Percentiles rank a stretch among this genome's conserved stretches.
Evolutionary conservation across 345 rosid species (phyloP).

Genomic region (Gossypium ekmanianum): DNA sequence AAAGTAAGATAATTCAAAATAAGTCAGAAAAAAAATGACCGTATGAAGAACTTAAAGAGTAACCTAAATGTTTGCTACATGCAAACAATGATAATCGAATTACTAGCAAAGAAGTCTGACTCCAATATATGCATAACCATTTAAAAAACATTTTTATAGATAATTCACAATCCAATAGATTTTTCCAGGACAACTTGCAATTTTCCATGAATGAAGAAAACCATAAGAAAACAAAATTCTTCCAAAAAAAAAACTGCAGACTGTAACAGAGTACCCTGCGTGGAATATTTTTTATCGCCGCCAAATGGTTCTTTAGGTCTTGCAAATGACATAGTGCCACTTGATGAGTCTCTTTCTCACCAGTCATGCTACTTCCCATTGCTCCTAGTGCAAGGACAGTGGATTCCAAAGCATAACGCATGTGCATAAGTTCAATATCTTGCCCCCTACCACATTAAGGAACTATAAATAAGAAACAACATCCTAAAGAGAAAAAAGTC

Average conservation of each 20-base stretch:
- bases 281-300: conserved; percentile 66
- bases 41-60: not conserved
- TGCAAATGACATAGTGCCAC: conserved; percentile 65
- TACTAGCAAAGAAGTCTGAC: not conserved
- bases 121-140: conserved; percentile 1
- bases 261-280: conserved; percentile 57
- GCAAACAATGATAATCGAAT: not conserved
- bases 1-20: conserved; percentile 4
- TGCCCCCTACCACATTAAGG: conserved; percentile 55
- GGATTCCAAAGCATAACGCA: conserved; percentile 94
- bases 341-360: conserved; percentile 47
- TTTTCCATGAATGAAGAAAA: conserved; percentile 12
- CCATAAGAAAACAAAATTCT: conserved; percentile 9
- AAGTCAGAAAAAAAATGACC: not conserved
- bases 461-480: conserved; percentile 12
- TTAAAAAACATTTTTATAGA: conserved; percentile 5
- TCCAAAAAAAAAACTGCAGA: conserved; percentile 14
- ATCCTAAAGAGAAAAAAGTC: not conserved
- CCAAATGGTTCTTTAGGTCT: conserved; percentile 70
- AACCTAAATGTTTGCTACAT: not conserved
- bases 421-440: conserved; percentile 93
- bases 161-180: conserved; percentile 10
- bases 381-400: conserved; percentile 69
- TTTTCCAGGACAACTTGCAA: conserved; percentile 10
- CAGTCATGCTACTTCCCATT: conserved; percentile 49